Base-by-base conservation (phyloP, 2,329 filamentous ascomycete genomes). In the Ascochyta rabiei region DNA sequence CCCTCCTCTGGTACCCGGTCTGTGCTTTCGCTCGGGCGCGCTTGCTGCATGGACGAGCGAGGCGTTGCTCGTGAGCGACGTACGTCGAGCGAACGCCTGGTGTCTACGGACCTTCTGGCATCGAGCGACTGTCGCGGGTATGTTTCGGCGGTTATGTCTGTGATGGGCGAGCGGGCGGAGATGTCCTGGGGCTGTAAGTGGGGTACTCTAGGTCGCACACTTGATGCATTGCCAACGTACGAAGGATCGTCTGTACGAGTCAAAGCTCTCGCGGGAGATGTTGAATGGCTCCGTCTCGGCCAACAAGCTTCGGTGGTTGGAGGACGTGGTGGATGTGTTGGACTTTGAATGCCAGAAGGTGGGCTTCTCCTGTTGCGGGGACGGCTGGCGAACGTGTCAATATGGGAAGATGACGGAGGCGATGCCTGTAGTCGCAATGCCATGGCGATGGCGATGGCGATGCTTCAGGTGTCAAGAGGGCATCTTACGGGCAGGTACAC, bases 191-290 rank as follows among this genome's bases (percentile, higher is more conserved):
- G 13, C 18, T 31, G 59, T 73, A 46, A 73, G 63, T 50, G 54
- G 61, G 56, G 53, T 53, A 38, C 31, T 41, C 34, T 8, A 31
- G 7, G 21, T 24, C 16, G 6, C 13, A 26, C 8, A 26, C 8
- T 23, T n/a, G 16, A 30, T 35, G 33, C 38, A 52, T 34, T 44
- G 43, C 33, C n/a, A 13, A 81, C 89, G 66, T 84, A 96, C 93
- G 80, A 98, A 98, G 61, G 93, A 97, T 68, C 95, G 87, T 60
- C 95, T 84, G 77, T 98, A 98, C 3, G 93, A 96, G 74, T 98
- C 95, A 71, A 98, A 98, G 2, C 93, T 97, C 78, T 98, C 95
- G 68, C 93, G 86, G 33, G 93, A 96, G 73, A 98, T 98, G 60
- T 89, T 91, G 74, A 98, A 98, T 13, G 89, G 92, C 72, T 98